Base-by-base conservation (phyloP, 176 grass and related monocot species). In the Aegilops speltoides region DNA sequence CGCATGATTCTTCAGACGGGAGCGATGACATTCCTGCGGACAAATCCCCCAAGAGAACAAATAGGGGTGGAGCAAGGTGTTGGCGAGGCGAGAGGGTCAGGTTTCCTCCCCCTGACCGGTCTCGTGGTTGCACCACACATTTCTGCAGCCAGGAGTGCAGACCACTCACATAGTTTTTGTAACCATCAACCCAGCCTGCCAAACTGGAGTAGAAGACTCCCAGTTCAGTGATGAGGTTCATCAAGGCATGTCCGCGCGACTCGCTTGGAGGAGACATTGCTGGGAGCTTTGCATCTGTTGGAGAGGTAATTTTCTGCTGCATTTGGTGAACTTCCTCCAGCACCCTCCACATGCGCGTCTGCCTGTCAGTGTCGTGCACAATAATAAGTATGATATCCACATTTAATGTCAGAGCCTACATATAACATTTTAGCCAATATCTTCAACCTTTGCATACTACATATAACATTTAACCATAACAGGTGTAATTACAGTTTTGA, bases 301-400 rank as follows among this genome's bases (percentile, higher is more conserved):
- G 65, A 14, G 88, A 95, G 64, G 89, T 86, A 25, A 85, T 91
- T 41, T 81, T 89, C 70, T 87, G 83, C 73, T 93, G 93, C 32
- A 91, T 56, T 83, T 91, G 90, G 84, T 95, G 82, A 50, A 89
- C 78, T 91, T 93, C 90, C 16, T 89, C 86, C 93, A 95, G 89
- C 41, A 85, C 81, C 82, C 62, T 91, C 93, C 90, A 93, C 93
- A 95, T 95, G 65, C 77, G 66, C 12, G 79, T 83, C 83, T 91
- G 82, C 78, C 93, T 95, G 71, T 77, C 28, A 23, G 88, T 93
- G 77, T 77, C 5, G 50, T 13, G 8, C 16, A 48, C 19, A 0
- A 64, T 6, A 76, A 25, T 33, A 85, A 20, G 28, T 37, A 33
- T 43, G 69, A 17, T 45, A 76, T 37, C 20, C 7, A 76, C 28